phyloP scores from a whole-genome alignment of 1,284 basidiomycete species.

The Lentinula novae-zelandiae region DNA sequence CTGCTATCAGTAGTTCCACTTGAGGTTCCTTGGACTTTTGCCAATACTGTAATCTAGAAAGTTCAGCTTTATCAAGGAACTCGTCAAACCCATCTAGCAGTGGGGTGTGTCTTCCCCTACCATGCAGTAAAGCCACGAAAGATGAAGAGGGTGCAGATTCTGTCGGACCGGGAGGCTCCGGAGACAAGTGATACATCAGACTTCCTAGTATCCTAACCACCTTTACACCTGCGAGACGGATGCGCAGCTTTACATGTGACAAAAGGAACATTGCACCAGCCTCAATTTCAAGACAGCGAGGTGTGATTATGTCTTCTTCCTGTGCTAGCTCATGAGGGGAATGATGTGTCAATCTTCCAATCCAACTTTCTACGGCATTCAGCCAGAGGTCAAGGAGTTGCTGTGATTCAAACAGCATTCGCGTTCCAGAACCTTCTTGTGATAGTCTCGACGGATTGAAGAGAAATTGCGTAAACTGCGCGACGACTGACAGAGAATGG shows the following conservation, averaged over 20 bases:
- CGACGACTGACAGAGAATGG: conserved; percentile 61
- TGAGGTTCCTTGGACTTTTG: conserved; percentile 48
- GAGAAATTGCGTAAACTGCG: conserved; percentile 71
- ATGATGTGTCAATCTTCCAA: conserved; percentile 39
- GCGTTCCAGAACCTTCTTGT: conserved; percentile 62
- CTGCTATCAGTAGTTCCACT: conserved; percentile 58
- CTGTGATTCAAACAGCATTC: conserved; percentile 61
- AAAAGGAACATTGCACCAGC: conserved; percentile 78
- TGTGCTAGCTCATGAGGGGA: conserved; percentile 37
- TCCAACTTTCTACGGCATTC: conserved; percentile 71
- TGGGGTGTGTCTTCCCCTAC: conserved; percentile 34
- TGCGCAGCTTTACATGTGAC: conserved; percentile 50
- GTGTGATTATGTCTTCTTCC: conserved; percentile 36
- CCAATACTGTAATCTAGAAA: conserved; percentile 62
- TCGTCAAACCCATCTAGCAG: conserved; percentile 66
- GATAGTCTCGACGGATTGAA: conserved; percentile 72
- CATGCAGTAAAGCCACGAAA: conserved; percentile 50
- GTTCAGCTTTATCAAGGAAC: conserved; percentile 55
- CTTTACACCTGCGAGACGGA: conserved; percentile 58
- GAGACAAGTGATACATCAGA: conserved; percentile 39
- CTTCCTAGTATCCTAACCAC: conserved; percentile 51
- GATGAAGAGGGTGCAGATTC: conserved; percentile 14
- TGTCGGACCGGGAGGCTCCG: conserved; percentile 26
- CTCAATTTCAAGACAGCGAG: conserved; percentile 60
- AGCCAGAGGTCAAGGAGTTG: conserved; percentile 75